These are phyloP conservation scores for Malassezia globosa DNA, from an alignment of 1,284 basidiomycete species.

Conservation along the genomic window DNA sequence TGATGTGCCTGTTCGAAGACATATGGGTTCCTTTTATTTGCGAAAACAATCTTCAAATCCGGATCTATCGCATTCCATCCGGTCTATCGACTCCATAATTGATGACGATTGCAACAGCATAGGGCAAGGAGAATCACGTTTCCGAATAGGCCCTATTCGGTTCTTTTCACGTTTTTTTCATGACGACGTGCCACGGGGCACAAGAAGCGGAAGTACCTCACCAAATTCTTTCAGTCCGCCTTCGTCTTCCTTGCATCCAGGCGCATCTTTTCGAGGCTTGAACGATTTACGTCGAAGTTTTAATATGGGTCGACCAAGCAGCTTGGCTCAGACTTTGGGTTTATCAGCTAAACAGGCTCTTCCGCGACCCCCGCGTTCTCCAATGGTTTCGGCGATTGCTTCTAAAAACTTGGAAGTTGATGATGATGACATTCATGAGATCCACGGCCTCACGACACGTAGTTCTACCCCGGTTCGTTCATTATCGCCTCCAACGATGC, in stretches of 20 bases:
- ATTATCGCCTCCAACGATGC: neutral
- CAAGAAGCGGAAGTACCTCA: neutral
- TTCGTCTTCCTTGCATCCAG: neutral
- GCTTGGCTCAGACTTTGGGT: neutral
- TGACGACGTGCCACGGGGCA: neutral
- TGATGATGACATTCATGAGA: slow-evolving; percentile 9
- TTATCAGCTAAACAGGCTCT: neutral
- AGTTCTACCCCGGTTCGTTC: slow-evolving; percentile 1
- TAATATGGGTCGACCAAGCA: neutral
- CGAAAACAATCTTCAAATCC: neutral
- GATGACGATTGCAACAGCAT: neutral
- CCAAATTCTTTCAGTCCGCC: neutral
- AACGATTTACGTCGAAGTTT: neutral
- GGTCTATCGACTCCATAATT: neutral
- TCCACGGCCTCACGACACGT: slow-evolving; percentile 12
- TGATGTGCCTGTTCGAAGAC: neutral
- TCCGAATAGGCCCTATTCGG: neutral
- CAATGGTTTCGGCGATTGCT: neutral
- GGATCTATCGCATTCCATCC: neutral
- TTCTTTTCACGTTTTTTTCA: slow-evolving; percentile 8
- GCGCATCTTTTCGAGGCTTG: neutral
- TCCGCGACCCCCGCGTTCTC: slow-evolving; percentile 11
- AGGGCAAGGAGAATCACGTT: neutral
- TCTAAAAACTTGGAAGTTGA: slow-evolving; percentile 1
- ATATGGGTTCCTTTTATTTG: slow-evolving; percentile 2